phyloP scores from a whole-genome alignment of 176 grass and related monocot species.

The Eragrostis nindensis region DNA sequence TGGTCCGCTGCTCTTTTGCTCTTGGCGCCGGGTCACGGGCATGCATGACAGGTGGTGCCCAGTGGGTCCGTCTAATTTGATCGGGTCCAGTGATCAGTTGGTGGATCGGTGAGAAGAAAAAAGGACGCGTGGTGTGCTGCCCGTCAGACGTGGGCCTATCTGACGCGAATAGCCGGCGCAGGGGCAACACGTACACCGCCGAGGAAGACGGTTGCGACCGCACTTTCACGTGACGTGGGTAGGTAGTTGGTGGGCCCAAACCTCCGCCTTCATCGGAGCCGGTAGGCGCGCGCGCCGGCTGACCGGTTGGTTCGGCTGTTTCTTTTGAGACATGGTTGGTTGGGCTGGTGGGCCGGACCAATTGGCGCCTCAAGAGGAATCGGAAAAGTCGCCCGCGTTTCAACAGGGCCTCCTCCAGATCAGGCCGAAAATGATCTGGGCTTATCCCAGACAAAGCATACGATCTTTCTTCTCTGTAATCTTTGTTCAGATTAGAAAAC shows the following conservation, averaged over 20 bases:
- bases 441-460: too few species aligned
- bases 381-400: neutral
- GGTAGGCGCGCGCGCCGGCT: neutral
- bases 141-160: neutral
- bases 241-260: neutral
- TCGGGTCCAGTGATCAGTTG: constrained; percentile 2
- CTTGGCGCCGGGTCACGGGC: constrained; percentile 7
- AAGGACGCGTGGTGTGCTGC: neutral
- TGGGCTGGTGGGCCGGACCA: neutral
- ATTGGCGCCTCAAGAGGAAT: neutral
- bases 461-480: too few species aligned
- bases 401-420: too few species aligned
- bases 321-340: too few species aligned
- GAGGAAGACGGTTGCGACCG: constrained; percentile 29
- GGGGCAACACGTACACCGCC: neutral
- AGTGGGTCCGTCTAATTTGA: neutral
- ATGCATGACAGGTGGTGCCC: constrained; percentile 28
- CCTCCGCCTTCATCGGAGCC: constrained; percentile 36
- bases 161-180: too few species aligned
- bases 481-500: too few species aligned
- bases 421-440: too few species aligned
- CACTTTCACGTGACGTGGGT: constrained; percentile 40
- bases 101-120: neutral
- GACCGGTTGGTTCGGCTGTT: neutral
- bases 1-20: constrained; percentile 6